A percentile compares a stretch with the other conserved stretches of the same genome.
Evolutionary conservation across 1,139 yeast genomes (phyloP).

Genomic region (Pichia terricola): DNA sequence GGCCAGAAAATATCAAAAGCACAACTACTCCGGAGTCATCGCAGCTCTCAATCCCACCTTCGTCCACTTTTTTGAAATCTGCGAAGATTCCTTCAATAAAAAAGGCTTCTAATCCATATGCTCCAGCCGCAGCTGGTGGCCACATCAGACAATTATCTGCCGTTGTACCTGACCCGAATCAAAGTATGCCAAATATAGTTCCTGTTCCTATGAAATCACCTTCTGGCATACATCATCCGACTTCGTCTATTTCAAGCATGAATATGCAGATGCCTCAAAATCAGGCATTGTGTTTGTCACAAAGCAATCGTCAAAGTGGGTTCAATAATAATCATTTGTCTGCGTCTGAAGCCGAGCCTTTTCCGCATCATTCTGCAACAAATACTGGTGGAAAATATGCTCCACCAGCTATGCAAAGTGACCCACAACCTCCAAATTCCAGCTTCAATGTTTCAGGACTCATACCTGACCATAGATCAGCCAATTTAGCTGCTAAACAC

Average conservation of each 20-base stretch:
- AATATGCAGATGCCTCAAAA: not conserved
- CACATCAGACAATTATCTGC: constrained; percentile 20
- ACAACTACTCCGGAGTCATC: not conserved
- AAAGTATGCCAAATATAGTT: constrained; percentile 18
- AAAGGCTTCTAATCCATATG: constrained; percentile 22
- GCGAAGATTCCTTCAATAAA: constrained; percentile 2
- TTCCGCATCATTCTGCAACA: not conserved
- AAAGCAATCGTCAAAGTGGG: not conserved
- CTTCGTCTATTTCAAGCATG: constrained; percentile 9
- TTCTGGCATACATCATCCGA: constrained; percentile 1
- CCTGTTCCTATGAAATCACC: constrained; percentile 23
- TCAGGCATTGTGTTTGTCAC: not conserved
- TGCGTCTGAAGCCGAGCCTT: not conserved
- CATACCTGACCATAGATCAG: not conserved
- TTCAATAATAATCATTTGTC: not conserved
- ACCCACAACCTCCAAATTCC: not conserved
- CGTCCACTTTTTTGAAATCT: not conserved
- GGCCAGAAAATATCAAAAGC: not conserved
- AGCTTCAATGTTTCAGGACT: not conserved
- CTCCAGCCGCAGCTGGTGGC: constrained; percentile 24
- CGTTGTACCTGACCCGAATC: constrained; percentile 10
- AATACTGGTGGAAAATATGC: not conserved
- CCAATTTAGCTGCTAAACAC: not conserved
- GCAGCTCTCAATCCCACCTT: not conserved
- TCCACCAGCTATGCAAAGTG: not conserved